Conservation (phyloP, 2,329 filamentous ascomycete species). For the Chrysosphaeria jannelii region DNA sequence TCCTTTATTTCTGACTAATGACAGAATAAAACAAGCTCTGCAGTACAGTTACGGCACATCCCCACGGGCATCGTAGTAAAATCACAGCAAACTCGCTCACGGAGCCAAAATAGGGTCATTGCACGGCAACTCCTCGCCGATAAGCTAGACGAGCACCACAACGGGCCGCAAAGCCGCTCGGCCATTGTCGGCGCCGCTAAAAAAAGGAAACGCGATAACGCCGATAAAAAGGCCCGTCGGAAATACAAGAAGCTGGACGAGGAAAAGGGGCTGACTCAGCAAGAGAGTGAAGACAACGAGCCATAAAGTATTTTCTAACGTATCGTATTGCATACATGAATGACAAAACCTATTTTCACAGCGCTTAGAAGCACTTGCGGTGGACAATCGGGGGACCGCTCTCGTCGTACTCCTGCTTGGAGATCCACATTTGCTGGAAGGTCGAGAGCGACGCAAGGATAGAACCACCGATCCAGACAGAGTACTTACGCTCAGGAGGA, state of each 20-base stretch:
- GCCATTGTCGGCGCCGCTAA: constrained; percentile 31
- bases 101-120: constrained; percentile 62
- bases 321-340: too few relatives aligned
- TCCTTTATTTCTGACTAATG: too few relatives aligned
- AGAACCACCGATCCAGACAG: constrained; percentile 99
- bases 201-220: constrained; percentile 42
- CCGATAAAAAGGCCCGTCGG: constrained; percentile 50
- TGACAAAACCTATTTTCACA: too few relatives aligned
- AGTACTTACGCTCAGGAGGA: constrained; percentile 99
- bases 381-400: constrained; percentile 96
- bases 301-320: too few relatives aligned
- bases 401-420: constrained; percentile 99
- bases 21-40: constrained; percentile 47
- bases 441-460: constrained; percentile 97
- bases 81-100: constrained; percentile 68
- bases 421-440: constrained; percentile 99
- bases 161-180: constrained; percentile 38
- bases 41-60: constrained; percentile 71
- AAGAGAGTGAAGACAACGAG: too few relatives aligned
- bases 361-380: constrained; percentile 98
- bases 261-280: neutral
- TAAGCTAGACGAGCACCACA: constrained; percentile 37
- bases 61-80: constrained; percentile 86
- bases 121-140: constrained; percentile 52
- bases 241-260: constrained; percentile 39